Percentiles rank a stretch among this genome's conserved stretches.
phyloP scores from a whole-genome alignment of 176 grass and related monocot genomes.

The barley (Hordeum vulgare) region MorexV3_pseudomolecules_assembly NC_058524.1:601276880-601277379 shows the following conservation, averaged over 20 bases:
- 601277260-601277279: background rate
- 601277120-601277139: background rate
- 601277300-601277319: background rate
- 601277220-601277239: background rate
- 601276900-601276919: background rate
- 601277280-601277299: background rate
- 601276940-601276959: background rate
- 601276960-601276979: slow-evolving; percentile 34
- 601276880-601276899: background rate
- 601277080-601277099: slow-evolving; percentile 99
- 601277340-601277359: background rate
- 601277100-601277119: slow-evolving; percentile 41
- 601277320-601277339: background rate
- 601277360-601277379: background rate
- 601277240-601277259: background rate
- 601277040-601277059: slow-evolving; percentile 93
- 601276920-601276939: background rate
- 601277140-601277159: slow-evolving; percentile 8
- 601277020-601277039: slow-evolving; percentile 93
- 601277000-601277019: slow-evolving; percentile 95
- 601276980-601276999: slow-evolving; percentile 97
- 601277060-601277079: slow-evolving; percentile 94
- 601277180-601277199: background rate
- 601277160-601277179: background rate
- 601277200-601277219: background rate